These are phyloP conservation scores for Suillus americanus DNA, from an alignment of 768 basidiomycete genomes.

Conservation along the genomic window DNA sequence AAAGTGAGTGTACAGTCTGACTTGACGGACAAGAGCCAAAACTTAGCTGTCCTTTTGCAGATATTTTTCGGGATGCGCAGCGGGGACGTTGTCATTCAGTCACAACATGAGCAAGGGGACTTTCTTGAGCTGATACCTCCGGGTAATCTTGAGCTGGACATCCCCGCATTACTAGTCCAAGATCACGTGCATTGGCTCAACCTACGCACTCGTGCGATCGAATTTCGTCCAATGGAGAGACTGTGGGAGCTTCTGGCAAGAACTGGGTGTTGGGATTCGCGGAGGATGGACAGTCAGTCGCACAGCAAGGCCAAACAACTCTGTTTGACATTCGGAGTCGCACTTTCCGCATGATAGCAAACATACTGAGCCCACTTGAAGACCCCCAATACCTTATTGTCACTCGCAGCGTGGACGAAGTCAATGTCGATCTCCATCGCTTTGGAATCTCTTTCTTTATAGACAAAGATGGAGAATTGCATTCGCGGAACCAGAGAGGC, in stretches of 20 bases:
- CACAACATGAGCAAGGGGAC: not conserved
- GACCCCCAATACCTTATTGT: constrained; percentile 16
- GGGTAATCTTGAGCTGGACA: constrained; percentile 14
- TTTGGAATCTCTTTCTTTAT: constrained; percentile 38
- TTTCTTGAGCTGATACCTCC: constrained; percentile 20
- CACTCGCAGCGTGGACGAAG: constrained; percentile 15
- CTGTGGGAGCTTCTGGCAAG: constrained; percentile 15
- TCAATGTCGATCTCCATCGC: constrained; percentile 31
- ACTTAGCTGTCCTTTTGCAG: not conserved
- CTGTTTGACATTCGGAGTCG: constrained; percentile 20
- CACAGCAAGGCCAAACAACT: not conserved
- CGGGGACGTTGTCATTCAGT: not conserved
- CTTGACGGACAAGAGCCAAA: not conserved
- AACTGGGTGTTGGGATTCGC: constrained; percentile 18
- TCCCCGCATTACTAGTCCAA: constrained; percentile 19
- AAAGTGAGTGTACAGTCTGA: constrained; percentile 15
- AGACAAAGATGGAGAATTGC: constrained; percentile 24
- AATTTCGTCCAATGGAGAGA: constrained; percentile 17
- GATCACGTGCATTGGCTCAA: constrained; percentile 25
- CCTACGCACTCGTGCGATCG: constrained; percentile 12
- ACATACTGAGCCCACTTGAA: constrained; percentile 16
- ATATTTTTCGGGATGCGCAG: not conserved
- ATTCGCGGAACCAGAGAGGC: constrained; percentile 37
- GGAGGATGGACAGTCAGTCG: not conserved
- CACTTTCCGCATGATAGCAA: constrained; percentile 19